These are phyloP conservation scores for Phytophthora ramorum DNA, from an alignment of 352 stramenopile species.

Conservation along the genomic window DNA sequence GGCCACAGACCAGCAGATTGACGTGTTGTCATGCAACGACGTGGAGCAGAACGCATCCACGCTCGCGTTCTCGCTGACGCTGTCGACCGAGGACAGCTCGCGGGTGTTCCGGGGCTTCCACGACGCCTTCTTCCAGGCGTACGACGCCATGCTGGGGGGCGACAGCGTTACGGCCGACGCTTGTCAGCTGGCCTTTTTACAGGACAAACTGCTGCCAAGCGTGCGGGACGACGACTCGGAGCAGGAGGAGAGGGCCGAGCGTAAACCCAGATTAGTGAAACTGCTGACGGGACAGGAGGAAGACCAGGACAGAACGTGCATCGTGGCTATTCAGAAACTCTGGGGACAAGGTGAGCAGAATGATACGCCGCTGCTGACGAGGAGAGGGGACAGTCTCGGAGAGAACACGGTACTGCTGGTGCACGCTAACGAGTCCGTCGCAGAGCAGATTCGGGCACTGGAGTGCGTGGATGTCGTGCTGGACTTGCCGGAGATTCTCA, in stretches of 20 bases:
- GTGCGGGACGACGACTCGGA: slow-evolving; percentile 38
- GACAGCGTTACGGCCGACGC: slow-evolving; percentile 62
- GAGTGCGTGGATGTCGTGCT: slow-evolving; percentile 59
- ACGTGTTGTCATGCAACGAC: slow-evolving; percentile 48
- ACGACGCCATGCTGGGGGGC: slow-evolving; percentile 69
- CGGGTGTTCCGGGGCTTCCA: slow-evolving; percentile 65
- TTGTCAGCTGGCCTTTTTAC: slow-evolving; percentile 72
- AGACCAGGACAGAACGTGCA: slow-evolving; percentile 56
- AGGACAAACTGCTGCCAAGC: slow-evolving; percentile 60
- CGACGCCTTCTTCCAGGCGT: slow-evolving; percentile 67
- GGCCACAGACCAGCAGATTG: slow-evolving; percentile 26
- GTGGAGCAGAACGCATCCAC: slow-evolving; percentile 41
- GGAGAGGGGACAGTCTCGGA: slow-evolving; percentile 42
- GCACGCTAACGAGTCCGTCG: slow-evolving; percentile 45
- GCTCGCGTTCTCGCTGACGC: slow-evolving; percentile 43
- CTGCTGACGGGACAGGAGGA: slow-evolving; percentile 27
- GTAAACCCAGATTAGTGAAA: slow-evolving; percentile 63
- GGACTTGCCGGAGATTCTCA: slow-evolving; percentile 62
- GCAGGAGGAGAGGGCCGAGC: slow-evolving; percentile 29
- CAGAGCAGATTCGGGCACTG: slow-evolving; percentile 42
- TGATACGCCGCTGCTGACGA: slow-evolving; percentile 67
- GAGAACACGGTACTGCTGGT: slow-evolving; percentile 65
- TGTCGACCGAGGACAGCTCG: slow-evolving; percentile 40
- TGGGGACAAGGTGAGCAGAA: slow-evolving; percentile 42
- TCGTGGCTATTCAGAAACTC: slow-evolving; percentile 45